Conservation (phyloP, 176 grass and related monocot species). For the Phyllostachys edulis region DNA sequence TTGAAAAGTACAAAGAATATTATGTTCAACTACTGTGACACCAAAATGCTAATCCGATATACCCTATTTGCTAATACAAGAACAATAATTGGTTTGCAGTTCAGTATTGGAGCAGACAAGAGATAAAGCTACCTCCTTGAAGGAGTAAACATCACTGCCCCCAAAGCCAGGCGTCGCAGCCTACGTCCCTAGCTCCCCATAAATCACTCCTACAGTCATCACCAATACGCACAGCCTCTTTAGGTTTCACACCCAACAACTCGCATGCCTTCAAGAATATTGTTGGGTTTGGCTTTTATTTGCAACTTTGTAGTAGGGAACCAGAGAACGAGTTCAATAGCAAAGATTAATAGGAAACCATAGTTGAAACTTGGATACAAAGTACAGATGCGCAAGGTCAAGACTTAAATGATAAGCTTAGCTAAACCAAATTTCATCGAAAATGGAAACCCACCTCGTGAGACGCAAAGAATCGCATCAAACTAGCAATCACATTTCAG, state of each 20-base stretch:
- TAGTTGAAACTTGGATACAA: background rate
- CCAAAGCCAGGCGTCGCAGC: conserved; percentile 97
- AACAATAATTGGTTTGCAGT: background rate
- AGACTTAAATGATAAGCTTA: background rate
- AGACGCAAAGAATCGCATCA: conserved; percentile 83
- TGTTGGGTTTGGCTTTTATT: conserved; percentile 93
- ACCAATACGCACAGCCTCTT: conserved; percentile 90
- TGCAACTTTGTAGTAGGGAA: conserved; percentile 55
- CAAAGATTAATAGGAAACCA: background rate
- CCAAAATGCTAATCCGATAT: background rate
- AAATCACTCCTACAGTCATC: conserved; percentile 94
- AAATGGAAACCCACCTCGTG: conserved; percentile 64
- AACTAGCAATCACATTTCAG: conserved; percentile 94
- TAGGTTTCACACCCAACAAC: conserved; percentile 72
- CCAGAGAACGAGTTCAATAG: conserved; percentile 13
- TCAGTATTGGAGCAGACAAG: background rate
- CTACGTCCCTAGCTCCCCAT: conserved; percentile 96
- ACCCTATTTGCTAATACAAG: background rate
- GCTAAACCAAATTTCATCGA: background rate
- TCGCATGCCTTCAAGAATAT: conserved; percentile 97
- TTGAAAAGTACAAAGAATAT: no score
- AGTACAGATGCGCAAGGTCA: background rate
- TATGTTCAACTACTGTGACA: background rate
- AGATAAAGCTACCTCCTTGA: conserved; percentile 78
- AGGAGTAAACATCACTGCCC: conserved; percentile 90